phyloP scores from a whole-genome alignment of 1,284 basidiomycete species.

The Papiliotrema laurentii region DNA sequence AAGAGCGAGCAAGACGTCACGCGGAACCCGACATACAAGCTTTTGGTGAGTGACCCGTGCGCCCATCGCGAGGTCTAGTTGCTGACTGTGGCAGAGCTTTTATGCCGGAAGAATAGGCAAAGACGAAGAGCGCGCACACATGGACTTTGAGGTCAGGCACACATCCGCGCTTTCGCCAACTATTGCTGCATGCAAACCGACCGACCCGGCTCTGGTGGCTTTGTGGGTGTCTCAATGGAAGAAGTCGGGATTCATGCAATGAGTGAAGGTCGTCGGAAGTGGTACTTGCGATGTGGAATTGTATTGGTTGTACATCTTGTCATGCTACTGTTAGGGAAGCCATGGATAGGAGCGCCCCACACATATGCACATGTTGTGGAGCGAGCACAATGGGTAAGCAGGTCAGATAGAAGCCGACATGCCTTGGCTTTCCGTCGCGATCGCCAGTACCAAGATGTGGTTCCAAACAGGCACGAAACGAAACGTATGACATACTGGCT shows the following conservation, averaged over 20 bases:
- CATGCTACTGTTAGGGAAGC: too few species aligned
- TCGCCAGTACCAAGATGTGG: too few species aligned
- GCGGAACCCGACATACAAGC: constrained; percentile 54
- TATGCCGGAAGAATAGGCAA: constrained; percentile 32
- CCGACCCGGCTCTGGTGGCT: constrained; percentile 27
- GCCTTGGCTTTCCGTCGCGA: too few species aligned
- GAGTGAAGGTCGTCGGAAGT: not conserved
- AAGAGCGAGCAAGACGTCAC: constrained; percentile 50
- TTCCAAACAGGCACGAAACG: too few species aligned
- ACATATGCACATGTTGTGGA: too few species aligned
- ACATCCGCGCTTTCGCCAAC: constrained; percentile 28
- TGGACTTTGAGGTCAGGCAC: constrained; percentile 29
- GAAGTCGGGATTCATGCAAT: constrained; percentile 32
- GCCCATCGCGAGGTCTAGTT: not conserved
- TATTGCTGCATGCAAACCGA: constrained; percentile 18
- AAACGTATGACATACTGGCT: too few species aligned
- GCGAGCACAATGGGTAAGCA: too few species aligned
- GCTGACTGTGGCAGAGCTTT: constrained; percentile 15
- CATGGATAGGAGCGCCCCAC: too few species aligned
- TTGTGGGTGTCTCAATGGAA: constrained; percentile 37
- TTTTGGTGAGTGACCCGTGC: constrained; percentile 39
- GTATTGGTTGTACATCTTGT: too few species aligned
- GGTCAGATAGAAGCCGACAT: too few species aligned
- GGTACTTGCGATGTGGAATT: not conserved
- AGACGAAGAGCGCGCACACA: constrained; percentile 19